These are phyloP conservation scores for Xylaria sp. DNA, from an alignment of 2,329 filamentous ascomycete species.

Conservation along the genomic window DNA sequence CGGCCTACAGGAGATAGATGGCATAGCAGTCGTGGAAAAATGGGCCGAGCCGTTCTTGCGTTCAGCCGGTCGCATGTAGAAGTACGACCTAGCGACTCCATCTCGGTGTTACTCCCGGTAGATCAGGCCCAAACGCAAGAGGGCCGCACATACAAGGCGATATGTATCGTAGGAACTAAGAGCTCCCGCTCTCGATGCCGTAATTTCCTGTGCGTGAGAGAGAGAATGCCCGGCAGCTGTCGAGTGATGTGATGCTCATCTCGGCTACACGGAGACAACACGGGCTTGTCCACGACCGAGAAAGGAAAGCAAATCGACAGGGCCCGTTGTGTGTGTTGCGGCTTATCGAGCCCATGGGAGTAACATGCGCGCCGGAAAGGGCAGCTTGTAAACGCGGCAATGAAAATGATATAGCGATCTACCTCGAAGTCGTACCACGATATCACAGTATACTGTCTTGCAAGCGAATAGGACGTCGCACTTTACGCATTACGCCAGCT, in stretches of 20 bases:
- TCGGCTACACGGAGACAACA: constrained; percentile 22
- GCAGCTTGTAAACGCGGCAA: constrained; percentile 20
- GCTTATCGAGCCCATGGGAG: not conserved
- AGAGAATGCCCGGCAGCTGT: constrained; percentile 9
- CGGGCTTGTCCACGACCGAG: constrained; percentile 17
- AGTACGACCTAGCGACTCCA: constrained; percentile 13
- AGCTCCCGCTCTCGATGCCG: not conserved
- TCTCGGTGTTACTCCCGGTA: constrained; percentile 17
- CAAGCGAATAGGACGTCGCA: constrained; percentile 13
- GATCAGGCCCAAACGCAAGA: constrained; percentile 12
- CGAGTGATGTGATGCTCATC: constrained; percentile 21
- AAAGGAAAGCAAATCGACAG: constrained; percentile 16
- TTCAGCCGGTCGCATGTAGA: constrained; percentile 16
- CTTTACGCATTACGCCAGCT: constrained; percentile 17
- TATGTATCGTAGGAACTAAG: not conserved
- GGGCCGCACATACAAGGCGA: not conserved
- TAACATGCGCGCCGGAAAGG: constrained; percentile 11
- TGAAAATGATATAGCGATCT: not conserved
- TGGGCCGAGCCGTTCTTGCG: constrained; percentile 16
- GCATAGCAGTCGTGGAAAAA: constrained; percentile 6
- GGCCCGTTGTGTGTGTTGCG: not conserved
- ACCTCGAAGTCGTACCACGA: constrained; percentile 17
- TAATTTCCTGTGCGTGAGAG: constrained; percentile 12
- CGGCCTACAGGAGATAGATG: constrained; percentile 1
- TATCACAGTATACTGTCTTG: constrained; percentile 2